Base-by-base conservation (phyloP, 2,329 filamentous ascomycete species). In the Orbilia javanica region DNA sequence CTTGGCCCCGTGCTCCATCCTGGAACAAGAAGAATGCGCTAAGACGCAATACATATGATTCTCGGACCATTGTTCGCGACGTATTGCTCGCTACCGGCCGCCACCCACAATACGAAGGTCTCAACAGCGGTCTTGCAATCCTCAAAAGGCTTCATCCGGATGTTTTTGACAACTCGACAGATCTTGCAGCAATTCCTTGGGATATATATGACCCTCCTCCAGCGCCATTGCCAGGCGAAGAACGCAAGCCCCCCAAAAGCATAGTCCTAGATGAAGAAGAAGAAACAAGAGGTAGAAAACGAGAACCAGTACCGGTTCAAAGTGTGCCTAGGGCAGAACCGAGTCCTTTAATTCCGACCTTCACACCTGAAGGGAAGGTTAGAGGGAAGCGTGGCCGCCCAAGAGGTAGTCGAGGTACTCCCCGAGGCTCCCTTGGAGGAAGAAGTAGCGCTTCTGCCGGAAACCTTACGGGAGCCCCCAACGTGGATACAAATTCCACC, bases 21-120 rank as follows among this genome's bases (percentile, higher is more conserved):
- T 81, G 84, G 2, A 80, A 81, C 62, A 79, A 79, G 25, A 83
- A 86, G 62, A 84, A 84, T 2, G 76, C 84, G 4, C 74, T 85
- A 27, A 87, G 87, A 76, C 85, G 85, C 4, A 85, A 83, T 15
- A 55, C 55, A 3, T 92, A 92, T 81, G 86, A 91, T 81, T 86
- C 87, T 0, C 85, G 86, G 52, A 91, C 89, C 0, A 90, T 92
- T 76, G 90, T 89, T 3, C 84, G 89, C 63, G 89, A 91, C 81
- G 86, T 92, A 5, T 84, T 92, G 10, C 86, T 91, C 62, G 88
- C 89, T 15, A 86, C 88, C 11, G 89, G 89, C 15, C 87, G 87
- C 72, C 89, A 91, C 82, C 89, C 90, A 0, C 86, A 86, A 8
- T 88, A 90, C 82, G 83, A 86, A 27, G 83, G 85, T 1, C 83